Evolutionary conservation across 2,329 filamentous ascomycete species (phyloP).

Genomic region (Teratosphaeriaceae sp.): DNA sequence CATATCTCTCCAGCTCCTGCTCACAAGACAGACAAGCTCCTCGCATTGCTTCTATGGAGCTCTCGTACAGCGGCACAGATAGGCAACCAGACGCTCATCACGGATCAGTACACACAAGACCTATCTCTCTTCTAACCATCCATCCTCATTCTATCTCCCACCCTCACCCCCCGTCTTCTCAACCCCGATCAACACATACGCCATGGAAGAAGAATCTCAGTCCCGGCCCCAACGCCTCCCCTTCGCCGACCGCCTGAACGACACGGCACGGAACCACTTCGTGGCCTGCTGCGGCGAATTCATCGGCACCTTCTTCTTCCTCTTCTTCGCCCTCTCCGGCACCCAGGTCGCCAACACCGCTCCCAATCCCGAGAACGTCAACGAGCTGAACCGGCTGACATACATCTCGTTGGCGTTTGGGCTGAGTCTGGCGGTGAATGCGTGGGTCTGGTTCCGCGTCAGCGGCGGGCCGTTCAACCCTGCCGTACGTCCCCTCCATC

Average conservation of each 20-base stretch:
- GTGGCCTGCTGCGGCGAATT: slow-evolving; percentile 39
- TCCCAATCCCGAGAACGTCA: slow-evolving; percentile 16
- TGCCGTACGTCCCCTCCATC: slow-evolving; percentile 14
- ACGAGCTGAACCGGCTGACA: slow-evolving; percentile 4
- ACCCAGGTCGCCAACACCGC: slow-evolving; percentile 44
- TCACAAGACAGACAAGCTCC: no score
- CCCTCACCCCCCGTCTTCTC: no score
- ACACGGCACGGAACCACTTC: slow-evolving; percentile 23
- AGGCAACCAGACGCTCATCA: no score
- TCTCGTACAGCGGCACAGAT: no score
- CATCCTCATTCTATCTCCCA: no score
- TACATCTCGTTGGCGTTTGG: slow-evolving; percentile 32
- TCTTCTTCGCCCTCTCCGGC: slow-evolving; percentile 43
- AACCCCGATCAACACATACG: no score
- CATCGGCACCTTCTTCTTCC: slow-evolving; percentile 46
- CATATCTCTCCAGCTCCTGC: no score
- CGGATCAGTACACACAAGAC: no score
- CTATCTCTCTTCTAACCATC: no score
- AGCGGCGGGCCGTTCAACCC: slow-evolving; percentile 27
- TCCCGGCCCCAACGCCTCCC: slow-evolving; percentile 27
- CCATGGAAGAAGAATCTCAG: slow-evolving; percentile 13
- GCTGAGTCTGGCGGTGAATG: slow-evolving; percentile 31
- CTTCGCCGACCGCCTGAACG: slow-evolving; percentile 19
- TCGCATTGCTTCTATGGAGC: no score
- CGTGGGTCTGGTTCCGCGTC: slow-evolving; percentile 29